Evolutionary conservation across 2,329 filamentous ascomycete genomes (phyloP).

Genomic region (Pleurostoma richardsiae): DNA sequence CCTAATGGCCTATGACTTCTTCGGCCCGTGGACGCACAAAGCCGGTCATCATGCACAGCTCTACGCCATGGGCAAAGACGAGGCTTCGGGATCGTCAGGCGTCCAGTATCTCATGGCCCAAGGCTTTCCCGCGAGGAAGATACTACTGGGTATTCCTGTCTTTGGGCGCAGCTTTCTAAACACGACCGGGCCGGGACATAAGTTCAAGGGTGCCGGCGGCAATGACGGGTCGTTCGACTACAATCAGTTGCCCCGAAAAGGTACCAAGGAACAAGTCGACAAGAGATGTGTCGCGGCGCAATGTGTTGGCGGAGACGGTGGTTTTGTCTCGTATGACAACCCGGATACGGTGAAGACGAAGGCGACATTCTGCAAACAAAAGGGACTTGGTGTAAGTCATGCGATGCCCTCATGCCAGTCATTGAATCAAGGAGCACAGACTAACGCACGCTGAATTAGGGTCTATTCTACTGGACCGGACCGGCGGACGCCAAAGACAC

Average conservation of each 20-base stretch:
- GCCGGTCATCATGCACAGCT: constrained; percentile 75
- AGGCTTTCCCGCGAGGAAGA: constrained; percentile 65
- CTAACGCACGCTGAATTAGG: constrained; percentile 35
- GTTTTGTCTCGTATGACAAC: constrained; percentile 77
- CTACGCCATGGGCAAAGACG: constrained; percentile 54
- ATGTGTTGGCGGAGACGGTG: constrained; percentile 68
- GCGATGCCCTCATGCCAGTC: constrained; percentile 1
- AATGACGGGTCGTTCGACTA: constrained; percentile 73
- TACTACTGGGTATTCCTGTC: constrained; percentile 69
- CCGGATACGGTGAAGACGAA: constrained; percentile 72
- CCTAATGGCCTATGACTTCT: constrained; percentile 77
- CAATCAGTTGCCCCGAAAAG: constrained; percentile 56
- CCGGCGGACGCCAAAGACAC: constrained; percentile 60
- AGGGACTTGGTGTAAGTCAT: constrained; percentile 56
- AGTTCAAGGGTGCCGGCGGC: constrained; percentile 48
- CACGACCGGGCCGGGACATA: constrained; percentile 59
- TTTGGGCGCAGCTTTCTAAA: constrained; percentile 73
- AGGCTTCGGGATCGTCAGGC: constrained; percentile 61
- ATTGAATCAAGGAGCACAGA: not conserved
- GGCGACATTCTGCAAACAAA: constrained; percentile 66
- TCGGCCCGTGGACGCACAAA: constrained; percentile 61
- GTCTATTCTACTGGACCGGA: constrained; percentile 80
- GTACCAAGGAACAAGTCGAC: constrained; percentile 64
- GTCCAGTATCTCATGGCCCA: constrained; percentile 61
- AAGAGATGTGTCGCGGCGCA: constrained; percentile 63